Base-by-base conservation (phyloP, 2,329 filamentous ascomycete genomes). In the Pyrenochaeta sp. region DNA sequence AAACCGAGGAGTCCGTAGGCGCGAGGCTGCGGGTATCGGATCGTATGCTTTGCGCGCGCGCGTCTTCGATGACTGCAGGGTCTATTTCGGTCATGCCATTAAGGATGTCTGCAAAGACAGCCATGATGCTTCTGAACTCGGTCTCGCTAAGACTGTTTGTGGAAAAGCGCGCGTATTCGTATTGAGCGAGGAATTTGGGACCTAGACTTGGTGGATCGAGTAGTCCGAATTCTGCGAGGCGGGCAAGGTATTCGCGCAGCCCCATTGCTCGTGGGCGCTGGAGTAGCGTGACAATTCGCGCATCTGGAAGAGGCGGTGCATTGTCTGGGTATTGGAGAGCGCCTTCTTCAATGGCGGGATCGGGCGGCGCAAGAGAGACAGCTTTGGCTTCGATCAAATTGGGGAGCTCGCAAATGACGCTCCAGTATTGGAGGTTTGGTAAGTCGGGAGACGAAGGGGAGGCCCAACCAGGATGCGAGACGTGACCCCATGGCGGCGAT, bases 381-480 rank as follows among this genome's bases (percentile, higher is more conserved):
- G 93, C 94, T 76, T 94, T 94, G 9, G 92, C 94, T 80, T 98
- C 94, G 62, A 98, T 91, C 28, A 98, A 84, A 72, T 96, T 90
- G 1, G 93, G 92, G 25, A 99, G 83, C 77, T 98, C 94, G 37
- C 86, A 84, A 19, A 97, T 83, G 25, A 99, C 92, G 1, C 88
- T 88, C 67, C 84, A 85, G 77, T 96, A 98, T 64, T 96, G 88
- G n/a, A 98, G 79, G 71, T 92, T 88, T 4, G 92, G 88, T 19
- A 95, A 80, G 71, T 95, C 91, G 8, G 85, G 81, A 0, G 88
- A 90, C 30, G 86, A 85, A 5, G 94, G 94, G 2, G 92, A 91
- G 2, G 90, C 90, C 94, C 95, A 98, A 50, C 94, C 95, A 15
- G 88, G 83, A 74, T 99, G 95, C 58, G 91, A 87, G 51, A 98